Evolutionary conservation across 164 flowering plant genomes (phyloP).

Genomic region (Aristolochia contorta): DNA sequence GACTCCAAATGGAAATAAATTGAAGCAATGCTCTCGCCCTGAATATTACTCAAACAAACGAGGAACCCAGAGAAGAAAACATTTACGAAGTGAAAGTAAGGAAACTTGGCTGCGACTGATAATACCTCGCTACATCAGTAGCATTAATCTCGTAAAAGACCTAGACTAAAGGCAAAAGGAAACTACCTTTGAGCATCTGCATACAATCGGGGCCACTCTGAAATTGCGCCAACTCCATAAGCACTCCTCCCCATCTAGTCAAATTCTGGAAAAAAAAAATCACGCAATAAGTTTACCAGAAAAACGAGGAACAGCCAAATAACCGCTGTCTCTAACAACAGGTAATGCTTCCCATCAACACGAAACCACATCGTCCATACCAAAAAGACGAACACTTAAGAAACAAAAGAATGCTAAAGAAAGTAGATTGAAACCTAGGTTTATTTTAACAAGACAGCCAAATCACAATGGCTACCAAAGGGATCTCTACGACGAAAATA

Average conservation of each 20-base stretch:
- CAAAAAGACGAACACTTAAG: background rate
- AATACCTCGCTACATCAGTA: background rate
- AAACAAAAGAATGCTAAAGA: background rate
- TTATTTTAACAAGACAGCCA: too few relatives aligned
- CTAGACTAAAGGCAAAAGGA: background rate
- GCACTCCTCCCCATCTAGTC: slow-evolving; percentile 82
- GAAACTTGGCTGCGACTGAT: background rate
- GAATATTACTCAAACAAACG: background rate
- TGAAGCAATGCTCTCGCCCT: background rate
- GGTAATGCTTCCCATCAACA: too few relatives aligned
- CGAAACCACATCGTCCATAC: background rate
- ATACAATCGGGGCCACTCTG: slow-evolving; percentile 41
- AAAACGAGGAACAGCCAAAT: background rate
- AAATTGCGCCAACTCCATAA: slow-evolving; percentile 70
- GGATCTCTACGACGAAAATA: too few relatives aligned
- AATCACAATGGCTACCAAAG: too few relatives aligned
- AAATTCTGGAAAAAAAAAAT: slow-evolving; percentile 41
- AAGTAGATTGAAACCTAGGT: background rate
- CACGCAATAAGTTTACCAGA: too few relatives aligned
- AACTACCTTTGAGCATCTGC: slow-evolving; percentile 52
- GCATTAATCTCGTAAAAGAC: background rate
- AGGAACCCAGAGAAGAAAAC: background rate
- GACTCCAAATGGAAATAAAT: background rate
- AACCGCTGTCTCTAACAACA: background rate
- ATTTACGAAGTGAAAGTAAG: background rate